phyloP scores from a whole-genome alignment of 768 basidiomycete species.

The Macrolepiota dolichaula region DNA sequence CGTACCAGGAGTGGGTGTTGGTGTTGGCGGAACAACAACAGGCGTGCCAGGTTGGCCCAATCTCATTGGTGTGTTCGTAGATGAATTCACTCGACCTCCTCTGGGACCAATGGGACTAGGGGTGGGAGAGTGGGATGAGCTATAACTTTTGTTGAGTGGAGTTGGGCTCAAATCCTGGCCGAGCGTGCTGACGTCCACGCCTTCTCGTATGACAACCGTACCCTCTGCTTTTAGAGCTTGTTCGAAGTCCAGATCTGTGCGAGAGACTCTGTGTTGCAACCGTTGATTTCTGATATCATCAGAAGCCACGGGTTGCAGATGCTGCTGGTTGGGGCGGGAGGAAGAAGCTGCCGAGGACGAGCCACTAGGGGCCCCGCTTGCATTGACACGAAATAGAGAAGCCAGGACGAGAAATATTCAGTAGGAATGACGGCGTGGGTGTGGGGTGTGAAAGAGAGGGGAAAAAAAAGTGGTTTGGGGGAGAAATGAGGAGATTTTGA shows the following conservation, averaged over 20 bases:
- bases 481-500: not conserved
- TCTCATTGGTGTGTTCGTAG: constrained; percentile 6
- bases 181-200: constrained; percentile 64
- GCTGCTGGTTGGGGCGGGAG: constrained; percentile 11
- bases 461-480: not conserved
- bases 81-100: not conserved
- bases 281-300: constrained; percentile 34
- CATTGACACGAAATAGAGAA: constrained; percentile 57
- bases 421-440: not conserved
- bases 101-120: constrained; percentile 21
- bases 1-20: constrained; percentile 35
- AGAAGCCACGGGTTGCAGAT: constrained; percentile 55
- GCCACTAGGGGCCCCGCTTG: constrained; percentile 37
- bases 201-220: constrained; percentile 69
- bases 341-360: constrained; percentile 9
- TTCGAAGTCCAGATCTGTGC: constrained; percentile 81
- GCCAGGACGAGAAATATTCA: constrained; percentile 49
- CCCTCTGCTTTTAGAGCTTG: constrained; percentile 63
- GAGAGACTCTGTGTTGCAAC: constrained; percentile 56
- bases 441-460: not conserved
- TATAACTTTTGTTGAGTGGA: constrained; percentile 35
- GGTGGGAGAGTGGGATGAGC: constrained; percentile 30
- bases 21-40: constrained; percentile 64
- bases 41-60: constrained; percentile 50
- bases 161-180: constrained; percentile 49